Conservation (phyloP, 108 stramenopile genomes). For the Cyclotella cryptica region DNA sequence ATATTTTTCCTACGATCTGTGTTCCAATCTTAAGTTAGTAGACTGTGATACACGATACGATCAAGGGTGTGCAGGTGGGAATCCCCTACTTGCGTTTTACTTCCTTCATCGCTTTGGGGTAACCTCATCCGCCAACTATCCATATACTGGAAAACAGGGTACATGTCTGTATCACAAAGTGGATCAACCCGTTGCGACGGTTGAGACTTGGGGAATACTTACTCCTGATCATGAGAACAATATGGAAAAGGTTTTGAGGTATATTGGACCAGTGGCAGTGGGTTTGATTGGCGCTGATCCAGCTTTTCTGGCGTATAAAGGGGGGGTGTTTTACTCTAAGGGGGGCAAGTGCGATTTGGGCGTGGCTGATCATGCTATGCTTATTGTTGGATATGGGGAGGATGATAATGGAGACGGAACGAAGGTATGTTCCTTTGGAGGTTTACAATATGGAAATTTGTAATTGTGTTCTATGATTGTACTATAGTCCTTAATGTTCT, state of each 20-base stretch:
- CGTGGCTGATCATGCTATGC: slow-evolving; percentile 77
- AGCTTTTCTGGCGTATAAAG: slow-evolving; percentile 65
- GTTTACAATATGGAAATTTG: slow-evolving; percentile 32
- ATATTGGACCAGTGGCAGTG: slow-evolving; percentile 83
- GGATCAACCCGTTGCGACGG: slow-evolving; percentile 69
- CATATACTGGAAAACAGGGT: slow-evolving; percentile 60
- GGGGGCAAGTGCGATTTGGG: slow-evolving; percentile 54
- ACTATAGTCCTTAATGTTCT: not conserved
- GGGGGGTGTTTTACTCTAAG: slow-evolving; percentile 63
- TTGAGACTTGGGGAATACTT: slow-evolving; percentile 75
- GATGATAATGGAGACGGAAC: slow-evolving; percentile 40
- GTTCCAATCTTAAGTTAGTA: slow-evolving; percentile 50
- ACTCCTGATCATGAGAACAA: slow-evolving; percentile 70
- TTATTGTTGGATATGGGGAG: slow-evolving; percentile 69
- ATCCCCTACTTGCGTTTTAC: slow-evolving; percentile 87
- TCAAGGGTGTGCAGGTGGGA: slow-evolving; percentile 94
- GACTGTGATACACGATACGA: slow-evolving; percentile 86
- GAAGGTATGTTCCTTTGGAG: slow-evolving; percentile 7
- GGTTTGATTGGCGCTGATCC: slow-evolving; percentile 76
- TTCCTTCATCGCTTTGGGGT: slow-evolving; percentile 82
- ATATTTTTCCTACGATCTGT: no score
- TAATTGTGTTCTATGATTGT: slow-evolving; percentile 51
- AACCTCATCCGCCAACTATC: slow-evolving; percentile 64
- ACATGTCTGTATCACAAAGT: slow-evolving; percentile 43
- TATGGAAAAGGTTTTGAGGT: slow-evolving; percentile 71